Base-by-base conservation (phyloP, 352 stramenopile species). In the Globisporangium middletonii region DNA sequence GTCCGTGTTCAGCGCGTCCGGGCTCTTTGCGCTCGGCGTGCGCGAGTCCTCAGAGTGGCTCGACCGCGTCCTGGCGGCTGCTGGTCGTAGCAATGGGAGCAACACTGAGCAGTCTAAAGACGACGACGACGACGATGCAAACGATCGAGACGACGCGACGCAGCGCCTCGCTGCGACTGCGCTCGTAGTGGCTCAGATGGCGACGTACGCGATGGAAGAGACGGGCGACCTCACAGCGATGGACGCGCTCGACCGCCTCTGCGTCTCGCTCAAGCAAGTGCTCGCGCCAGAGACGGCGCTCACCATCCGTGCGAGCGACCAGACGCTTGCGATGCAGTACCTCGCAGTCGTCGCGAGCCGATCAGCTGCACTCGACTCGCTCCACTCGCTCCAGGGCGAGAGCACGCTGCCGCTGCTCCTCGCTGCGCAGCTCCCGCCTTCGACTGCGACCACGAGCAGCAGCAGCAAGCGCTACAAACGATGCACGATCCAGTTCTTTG, bases 131-230 rank as follows among this genome's bases (percentile, higher is more conserved):
- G 44, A 23, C 1, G 26, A 45, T 18, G 26, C 41, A 9, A 57
- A 16, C 18, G 41, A 54, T 4, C 54, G 53, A 8, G 63, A 77
- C 11, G 60, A 76, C 23, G 53, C 69, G 2, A 57, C 64, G 50
- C 59, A 75, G 35, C 26, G 63, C 2, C 52, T 80, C 18, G 30
- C 44, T 1, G 67, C 74, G 1, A 65, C 63, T 18, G 66, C 63
- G 12, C 68, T 66, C 30, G 70, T 81, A 18, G 54, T 81, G 28
- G 46, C 70, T 5, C 76, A 75, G 19, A 73, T 83, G 60, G 73
- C 72, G 16, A 68, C 59, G 1, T 68, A 79, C 49, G 51, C 37
- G 26, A 80, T 84, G 67, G 68, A 65, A 19, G 63, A 63, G 3
- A 62, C 50, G 9, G 70, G 68, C 4, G 50, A 77, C 9, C 28